A percentile compares a stretch with the other conserved stretches of the same genome.
Evolutionary conservation across 1,139 yeast genomes (phyloP).

Genomic region (Debaryomyces coudertii): DNA sequence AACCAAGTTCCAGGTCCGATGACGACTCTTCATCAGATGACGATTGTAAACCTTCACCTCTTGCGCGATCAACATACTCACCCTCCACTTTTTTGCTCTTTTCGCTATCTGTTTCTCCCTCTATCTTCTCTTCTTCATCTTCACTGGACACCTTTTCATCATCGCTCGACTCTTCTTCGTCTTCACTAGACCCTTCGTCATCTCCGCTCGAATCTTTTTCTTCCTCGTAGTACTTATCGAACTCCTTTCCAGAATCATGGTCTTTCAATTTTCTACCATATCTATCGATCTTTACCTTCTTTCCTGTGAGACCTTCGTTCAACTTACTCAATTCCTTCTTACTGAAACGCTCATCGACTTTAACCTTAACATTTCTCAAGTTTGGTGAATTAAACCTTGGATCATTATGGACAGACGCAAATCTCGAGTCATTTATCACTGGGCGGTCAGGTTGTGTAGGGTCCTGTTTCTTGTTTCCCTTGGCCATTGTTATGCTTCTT

Average conservation of each 20-base stretch:
- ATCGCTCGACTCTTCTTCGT: conserved; percentile 18
- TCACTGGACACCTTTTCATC: conserved; percentile 18
- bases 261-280: conserved; percentile 76
- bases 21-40: conserved; percentile 22
- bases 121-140: conserved; percentile 18
- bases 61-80: conserved; percentile 54
- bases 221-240: conserved; percentile 67
- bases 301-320: conserved; percentile 50
- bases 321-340: conserved; percentile 67
- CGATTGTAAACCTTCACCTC: conserved; percentile 60
- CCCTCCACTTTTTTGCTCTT: conserved; percentile 39
- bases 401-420: conserved; percentile 78
- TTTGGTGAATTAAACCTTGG: conserved; percentile 85
- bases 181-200: conserved; percentile 18
- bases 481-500: conserved; percentile 2
- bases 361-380: conserved; percentile 69
- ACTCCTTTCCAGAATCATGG: conserved; percentile 41
- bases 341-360: conserved; percentile 85
- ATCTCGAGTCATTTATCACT: conserved; percentile 70
- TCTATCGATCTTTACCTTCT: conserved; percentile 71
- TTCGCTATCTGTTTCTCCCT: conserved; percentile 8
- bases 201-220: conserved; percentile 33
- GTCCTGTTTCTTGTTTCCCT: conserved; percentile 3
- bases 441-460: conserved; percentile 20
- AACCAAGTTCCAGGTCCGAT: conserved; percentile 29